phyloP scores from a whole-genome alignment of 2,329 filamentous ascomycete species.

The Phialophora expanda region DNA sequence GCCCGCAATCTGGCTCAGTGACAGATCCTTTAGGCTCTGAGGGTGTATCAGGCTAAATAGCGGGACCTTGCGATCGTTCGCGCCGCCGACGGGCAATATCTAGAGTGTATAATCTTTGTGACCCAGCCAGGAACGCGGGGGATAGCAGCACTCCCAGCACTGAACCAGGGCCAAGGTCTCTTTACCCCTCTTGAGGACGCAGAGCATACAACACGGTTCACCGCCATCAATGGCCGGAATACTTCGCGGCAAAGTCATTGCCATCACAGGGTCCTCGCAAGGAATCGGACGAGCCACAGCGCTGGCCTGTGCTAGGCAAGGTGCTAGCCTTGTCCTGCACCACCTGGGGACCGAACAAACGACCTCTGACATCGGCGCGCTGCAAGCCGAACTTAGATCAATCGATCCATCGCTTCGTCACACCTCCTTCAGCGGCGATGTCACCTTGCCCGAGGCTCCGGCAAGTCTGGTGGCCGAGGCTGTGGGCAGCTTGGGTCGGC shows the following conservation, averaged over 20 bases:
- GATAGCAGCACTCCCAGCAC: no score
- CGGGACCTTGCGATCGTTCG: no score
- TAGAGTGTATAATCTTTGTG: no score
- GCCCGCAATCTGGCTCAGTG: no score
- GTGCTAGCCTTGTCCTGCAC: slow-evolving; percentile 15
- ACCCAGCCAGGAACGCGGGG: no score
- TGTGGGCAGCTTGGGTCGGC: slow-evolving; percentile 7
- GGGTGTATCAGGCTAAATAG: no score
- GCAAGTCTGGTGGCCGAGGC: slow-evolving; percentile 15
- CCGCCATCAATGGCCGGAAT: slow-evolving; percentile 11
- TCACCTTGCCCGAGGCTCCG: slow-evolving; percentile 13
- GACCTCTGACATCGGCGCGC: slow-evolving; percentile 8
- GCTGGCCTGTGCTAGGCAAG: slow-evolving; percentile 18
- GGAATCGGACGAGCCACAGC: slow-evolving; percentile 18
- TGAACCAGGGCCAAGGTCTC: not conserved
- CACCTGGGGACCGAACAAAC: slow-evolving; percentile 20
- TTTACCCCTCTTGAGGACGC: not conserved
- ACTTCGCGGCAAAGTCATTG: slow-evolving; percentile 20
- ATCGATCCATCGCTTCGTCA: slow-evolving; percentile 15
- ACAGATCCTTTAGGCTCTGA: no score
- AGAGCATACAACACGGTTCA: not conserved
- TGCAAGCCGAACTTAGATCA: slow-evolving; percentile 9
- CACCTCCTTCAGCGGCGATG: slow-evolving; percentile 21
- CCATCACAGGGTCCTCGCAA: slow-evolving; percentile 18
- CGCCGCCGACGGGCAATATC: no score